Evolutionary conservation across 495 filamentous ascomycete genomes (phyloP), one percentile per base, ranked within the genome.

Genomic region (Lasiosphaeria hispida): DNA sequence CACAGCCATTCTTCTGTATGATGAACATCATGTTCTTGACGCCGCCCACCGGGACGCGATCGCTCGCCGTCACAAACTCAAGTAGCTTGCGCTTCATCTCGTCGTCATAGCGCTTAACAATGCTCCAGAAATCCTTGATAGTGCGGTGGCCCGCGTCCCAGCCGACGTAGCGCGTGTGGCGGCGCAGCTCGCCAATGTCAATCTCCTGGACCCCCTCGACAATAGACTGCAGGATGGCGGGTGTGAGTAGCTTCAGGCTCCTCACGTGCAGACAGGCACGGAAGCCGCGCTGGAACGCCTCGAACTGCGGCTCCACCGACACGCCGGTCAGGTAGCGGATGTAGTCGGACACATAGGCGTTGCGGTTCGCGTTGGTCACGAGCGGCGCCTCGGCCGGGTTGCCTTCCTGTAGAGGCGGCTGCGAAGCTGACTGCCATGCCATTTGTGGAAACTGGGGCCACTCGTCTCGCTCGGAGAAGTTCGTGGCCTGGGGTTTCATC

Each of bases 11-110:
- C 61, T 83, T 86, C 73, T 92, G 86, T 34, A 98, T 77, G 35
- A 86, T 81, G 70, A 98, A 97, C 73, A 85, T 83, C 45, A 97
- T 76, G 58, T 85, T 89, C 58, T 80, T 78, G 58, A 90, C 81
- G 10, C 93, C 93, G 38, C 87, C 90, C 1, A 96, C 88, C 0
- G 94, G 94, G 6, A 97, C 79, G 8, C 94, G 84, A 69, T 96
- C 92, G 69, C 87, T 92, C 4, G 92, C 91, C 18, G 94, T 98
- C 18, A 97, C 92, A 61, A 98, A 98, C 69, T 97, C 92, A 53
- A 98, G 77, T 47, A 98, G 75, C 64, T 80, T 80, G 35, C 83
- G 79, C 65, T 86, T 86, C 75, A 86, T 84, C 47, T 80, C 79
- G n/a, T 87, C 76, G 35, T 85, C 77, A 67, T 85, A 96, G 7